A percentile compares a stretch with the other conserved stretches of the same genome.
Evolutionary conservation across 2,329 filamentous ascomycete species (phyloP).

Genomic region (Hypoxylon sp.): DNA sequence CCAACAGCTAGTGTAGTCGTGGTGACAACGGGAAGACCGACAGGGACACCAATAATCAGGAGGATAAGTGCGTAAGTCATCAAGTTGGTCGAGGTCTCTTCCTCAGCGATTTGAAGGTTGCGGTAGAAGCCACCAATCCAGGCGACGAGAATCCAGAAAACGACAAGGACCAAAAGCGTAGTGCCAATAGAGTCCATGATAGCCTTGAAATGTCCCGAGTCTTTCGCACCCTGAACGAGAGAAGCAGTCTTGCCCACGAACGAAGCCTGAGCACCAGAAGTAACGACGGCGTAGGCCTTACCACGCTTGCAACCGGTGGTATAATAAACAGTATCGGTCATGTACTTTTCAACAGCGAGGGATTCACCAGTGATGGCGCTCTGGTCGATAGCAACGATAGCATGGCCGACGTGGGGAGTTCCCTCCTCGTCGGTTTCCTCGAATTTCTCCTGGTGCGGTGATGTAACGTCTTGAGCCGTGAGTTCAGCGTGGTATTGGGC

Average conservation of each 20-base stretch:
- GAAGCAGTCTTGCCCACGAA: conserved; percentile 77
- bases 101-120: conserved; percentile 68
- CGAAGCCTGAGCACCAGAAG: conserved; percentile 70
- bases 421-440: conserved; percentile 68
- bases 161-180: conserved; percentile 73
- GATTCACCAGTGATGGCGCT: conserved; percentile 80
- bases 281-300: conserved; percentile 72
- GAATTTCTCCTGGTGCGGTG: conserved; percentile 66
- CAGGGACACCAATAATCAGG: conserved; percentile 76
- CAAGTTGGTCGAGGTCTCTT: conserved; percentile 67
- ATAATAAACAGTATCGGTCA: conserved; percentile 76
- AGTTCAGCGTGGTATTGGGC: conserved; percentile 72
- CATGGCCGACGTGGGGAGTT: conserved; percentile 65
- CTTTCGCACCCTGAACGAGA: conserved; percentile 74
- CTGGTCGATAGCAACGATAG: conserved; percentile 74
- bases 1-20: conserved; percentile 77
- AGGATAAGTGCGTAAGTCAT: conserved; percentile 71
- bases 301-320: conserved; percentile 80
- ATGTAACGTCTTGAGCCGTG: conserved; percentile 59
- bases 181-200: conserved; percentile 82
- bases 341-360: conserved; percentile 76
- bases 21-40: conserved; percentile 77
- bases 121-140: conserved; percentile 81
- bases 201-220: conserved; percentile 78
- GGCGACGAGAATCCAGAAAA: conserved; percentile 74